Conservation (phyloP, 805 yeast genomes). For the Maudiozyma serrabonitensis region DNA sequence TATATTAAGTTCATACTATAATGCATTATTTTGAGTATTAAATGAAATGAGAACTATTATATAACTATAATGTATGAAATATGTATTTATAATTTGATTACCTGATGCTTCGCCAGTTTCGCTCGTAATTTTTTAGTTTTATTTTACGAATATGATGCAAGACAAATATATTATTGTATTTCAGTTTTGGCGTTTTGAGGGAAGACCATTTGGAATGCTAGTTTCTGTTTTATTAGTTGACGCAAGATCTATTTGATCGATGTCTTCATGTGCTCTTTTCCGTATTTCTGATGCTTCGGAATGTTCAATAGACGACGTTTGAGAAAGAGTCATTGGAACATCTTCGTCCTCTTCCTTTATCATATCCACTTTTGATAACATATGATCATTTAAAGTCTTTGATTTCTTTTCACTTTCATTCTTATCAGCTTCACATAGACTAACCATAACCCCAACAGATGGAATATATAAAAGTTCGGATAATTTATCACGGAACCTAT, state of each 20-base stretch:
- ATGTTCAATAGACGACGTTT: neutral
- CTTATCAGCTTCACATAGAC: neutral
- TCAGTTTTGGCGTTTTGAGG: neutral
- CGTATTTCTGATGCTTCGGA: neutral
- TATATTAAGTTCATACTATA: no score
- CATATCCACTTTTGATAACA: neutral
- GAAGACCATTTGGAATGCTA: neutral
- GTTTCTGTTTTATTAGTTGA: neutral
- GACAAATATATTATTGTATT: neutral
- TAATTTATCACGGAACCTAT: constrained; percentile 24
- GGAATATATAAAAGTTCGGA: constrained; percentile 22
- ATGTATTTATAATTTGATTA: no score
- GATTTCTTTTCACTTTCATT: neutral
- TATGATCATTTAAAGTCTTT: neutral
- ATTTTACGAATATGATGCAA: no score
- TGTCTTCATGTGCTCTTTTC: constrained; percentile 2
- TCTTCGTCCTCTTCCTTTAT: constrained; percentile 1
- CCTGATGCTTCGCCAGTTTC: no score
- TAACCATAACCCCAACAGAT: constrained; percentile 20
- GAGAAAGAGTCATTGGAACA: neutral
- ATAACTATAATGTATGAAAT: no score
- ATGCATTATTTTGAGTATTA: no score
- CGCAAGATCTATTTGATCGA: neutral
- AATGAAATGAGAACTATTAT: no score
- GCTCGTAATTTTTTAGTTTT: no score